A percentile compares a stretch with the other conserved stretches of the same genome.
Conservation (phyloP, 169 alveolate species). For the Plasmodium malariae region DNA sequence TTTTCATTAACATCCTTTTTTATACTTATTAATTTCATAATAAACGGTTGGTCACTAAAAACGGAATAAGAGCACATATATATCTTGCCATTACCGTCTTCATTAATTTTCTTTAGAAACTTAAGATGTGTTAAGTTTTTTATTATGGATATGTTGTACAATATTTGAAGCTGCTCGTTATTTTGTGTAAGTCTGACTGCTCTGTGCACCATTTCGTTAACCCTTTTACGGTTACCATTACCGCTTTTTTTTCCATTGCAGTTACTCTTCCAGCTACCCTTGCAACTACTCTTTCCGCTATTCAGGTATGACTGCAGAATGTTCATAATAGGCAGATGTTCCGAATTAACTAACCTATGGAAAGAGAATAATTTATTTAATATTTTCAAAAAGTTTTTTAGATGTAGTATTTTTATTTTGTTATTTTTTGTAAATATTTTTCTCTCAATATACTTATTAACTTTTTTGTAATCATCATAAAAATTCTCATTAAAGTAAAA, state of each 20-base stretch:
- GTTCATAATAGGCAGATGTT: slow-evolving; percentile 44
- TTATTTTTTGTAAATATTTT: not conserved
- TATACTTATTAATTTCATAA: slow-evolving; percentile 51
- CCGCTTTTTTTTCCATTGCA: not conserved
- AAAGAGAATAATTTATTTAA: slow-evolving; percentile 8
- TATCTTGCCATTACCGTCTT: slow-evolving; percentile 37
- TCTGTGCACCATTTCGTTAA: not conserved
- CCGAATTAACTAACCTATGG: not conserved
- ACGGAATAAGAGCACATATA: slow-evolving; percentile 14
- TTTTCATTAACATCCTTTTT: slow-evolving; percentile 36
- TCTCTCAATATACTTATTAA: not conserved
- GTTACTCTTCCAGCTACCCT: not conserved
- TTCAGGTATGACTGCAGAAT: slow-evolving; percentile 24
- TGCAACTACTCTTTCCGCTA: not conserved
- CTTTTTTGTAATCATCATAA: slow-evolving; percentile 25
- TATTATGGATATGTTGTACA: slow-evolving; percentile 27
- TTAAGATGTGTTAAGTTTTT: slow-evolving; percentile 7
- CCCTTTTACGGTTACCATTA: not conserved
- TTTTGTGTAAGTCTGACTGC: not conserved
- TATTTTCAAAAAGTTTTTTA: slow-evolving; percentile 4
- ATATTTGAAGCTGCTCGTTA: not conserved
- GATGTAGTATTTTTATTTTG: not conserved
- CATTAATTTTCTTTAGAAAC: slow-evolving; percentile 29
- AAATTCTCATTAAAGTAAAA: slow-evolving; percentile 65
- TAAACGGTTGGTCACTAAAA: slow-evolving; percentile 7